A percentile compares a stretch with the other conserved stretches of the same genome.
phyloP scores from a whole-genome alignment of 169 alveolate genomes.

The Cryptosporidium parvum region DNA sequence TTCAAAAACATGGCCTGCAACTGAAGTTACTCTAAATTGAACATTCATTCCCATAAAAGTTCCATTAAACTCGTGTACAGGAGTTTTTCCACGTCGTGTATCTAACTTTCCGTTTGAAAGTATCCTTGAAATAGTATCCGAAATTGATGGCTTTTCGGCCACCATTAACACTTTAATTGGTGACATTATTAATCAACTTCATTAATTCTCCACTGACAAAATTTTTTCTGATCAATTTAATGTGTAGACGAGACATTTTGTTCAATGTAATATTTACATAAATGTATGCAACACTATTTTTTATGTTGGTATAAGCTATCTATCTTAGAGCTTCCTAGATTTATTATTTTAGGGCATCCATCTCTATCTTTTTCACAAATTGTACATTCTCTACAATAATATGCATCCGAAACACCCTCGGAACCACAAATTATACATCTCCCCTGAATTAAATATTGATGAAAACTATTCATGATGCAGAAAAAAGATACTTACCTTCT shows the following conservation, averaged over 20 bases:
- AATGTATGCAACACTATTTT: conserved; percentile 83
- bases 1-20: conserved; percentile 95
- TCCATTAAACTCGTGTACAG: conserved; percentile 89
- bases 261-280: neutral
- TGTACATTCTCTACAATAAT: conserved; percentile 98
- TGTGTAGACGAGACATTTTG: conserved; percentile 66
- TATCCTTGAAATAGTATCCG: conserved; percentile 94
- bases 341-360: conserved; percentile 99
- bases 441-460: conserved; percentile 86
- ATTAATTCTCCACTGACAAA: neutral
- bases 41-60: conserved; percentile 86
- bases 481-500: conserved; percentile 82
- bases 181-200: conserved; percentile 5
- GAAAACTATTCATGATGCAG: no score
- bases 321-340: conserved; percentile 97
- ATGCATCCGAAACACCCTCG: conserved; percentile 98
- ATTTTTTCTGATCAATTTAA: neutral
- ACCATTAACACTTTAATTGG: conserved; percentile 93
- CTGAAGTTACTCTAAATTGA: conserved; percentile 87
- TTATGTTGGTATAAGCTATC: conserved; percentile 97
- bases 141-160: conserved; percentile 99
- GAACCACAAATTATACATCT: conserved; percentile 99
- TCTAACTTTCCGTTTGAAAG: conserved; percentile 85
- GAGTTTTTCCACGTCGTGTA: conserved; percentile 84
- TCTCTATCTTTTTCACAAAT: conserved; percentile 98